Evolutionary conservation across 1,284 basidiomycete genomes (phyloP).

Genomic region (Rhodotorula sp.): DNA sequence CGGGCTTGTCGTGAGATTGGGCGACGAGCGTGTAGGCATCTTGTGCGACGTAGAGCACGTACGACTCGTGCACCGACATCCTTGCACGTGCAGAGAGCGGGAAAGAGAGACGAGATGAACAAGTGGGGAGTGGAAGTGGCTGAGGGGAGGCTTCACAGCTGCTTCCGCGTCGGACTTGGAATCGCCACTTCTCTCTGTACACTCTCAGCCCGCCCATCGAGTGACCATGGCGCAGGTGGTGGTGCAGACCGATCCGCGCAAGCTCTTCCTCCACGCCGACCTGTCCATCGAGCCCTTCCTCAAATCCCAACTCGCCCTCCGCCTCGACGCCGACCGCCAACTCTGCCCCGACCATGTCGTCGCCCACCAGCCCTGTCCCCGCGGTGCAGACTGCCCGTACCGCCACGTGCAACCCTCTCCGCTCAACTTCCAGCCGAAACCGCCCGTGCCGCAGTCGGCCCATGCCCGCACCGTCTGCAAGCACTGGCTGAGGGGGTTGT

Average conservation of each 20-base stretch:
- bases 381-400: conserved; percentile 82
- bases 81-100: not conserved
- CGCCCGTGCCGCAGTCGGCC: conserved; percentile 71
- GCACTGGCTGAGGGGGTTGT: conserved; percentile 96
- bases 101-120: not conserved
- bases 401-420: conserved; percentile 79
- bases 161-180: too few species aligned
- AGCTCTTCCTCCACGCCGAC: conserved; percentile 91
- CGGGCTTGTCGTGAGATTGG: conserved; percentile 36
- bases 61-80: conserved; percentile 25
- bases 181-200: not conserved
- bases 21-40: conserved; percentile 43
- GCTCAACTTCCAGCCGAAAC: conserved; percentile 82
- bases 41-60: conserved; percentile 34
- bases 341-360: conserved; percentile 81
- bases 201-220: not conserved
- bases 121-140: not conserved
- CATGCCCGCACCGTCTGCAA: conserved; percentile 85
- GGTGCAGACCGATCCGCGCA: conserved; percentile 46
- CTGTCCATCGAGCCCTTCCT: conserved; percentile 79
- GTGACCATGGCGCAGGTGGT: conserved; percentile 6
- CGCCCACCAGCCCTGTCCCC: conserved; percentile 72
- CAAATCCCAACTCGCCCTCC: conserved; percentile 79
- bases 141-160: not conserved
- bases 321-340: conserved; percentile 91